phyloP scores from a whole-genome alignment of 768 basidiomycete genomes.

The Tylopilus vinaceipallidus region DNA sequence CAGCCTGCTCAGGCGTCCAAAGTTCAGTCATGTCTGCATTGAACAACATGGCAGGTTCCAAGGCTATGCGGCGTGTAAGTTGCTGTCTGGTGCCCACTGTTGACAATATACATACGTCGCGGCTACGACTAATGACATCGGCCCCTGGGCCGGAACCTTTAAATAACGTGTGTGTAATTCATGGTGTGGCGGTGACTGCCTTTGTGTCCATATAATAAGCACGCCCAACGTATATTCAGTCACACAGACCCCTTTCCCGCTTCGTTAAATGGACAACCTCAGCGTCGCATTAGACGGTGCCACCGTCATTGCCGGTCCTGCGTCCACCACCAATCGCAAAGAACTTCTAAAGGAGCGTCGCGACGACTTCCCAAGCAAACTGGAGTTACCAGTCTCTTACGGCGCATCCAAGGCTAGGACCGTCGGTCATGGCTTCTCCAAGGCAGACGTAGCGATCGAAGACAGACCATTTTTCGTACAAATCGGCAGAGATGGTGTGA shows the following conservation, averaged over 20 bases:
- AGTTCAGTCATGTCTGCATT: too few species aligned
- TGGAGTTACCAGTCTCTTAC: constrained; percentile 9
- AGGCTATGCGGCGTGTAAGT: too few species aligned
- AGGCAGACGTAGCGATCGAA: constrained; percentile 48
- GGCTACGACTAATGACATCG: too few species aligned
- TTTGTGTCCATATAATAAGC: neutral
- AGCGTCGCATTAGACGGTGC: constrained; percentile 42
- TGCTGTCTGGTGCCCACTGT: too few species aligned
- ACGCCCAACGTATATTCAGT: too few species aligned
- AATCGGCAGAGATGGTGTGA: constrained; percentile 65
- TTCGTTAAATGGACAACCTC: constrained; percentile 27
- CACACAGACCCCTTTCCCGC: too few species aligned
- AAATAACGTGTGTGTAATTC: too few species aligned
- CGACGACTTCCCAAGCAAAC: constrained; percentile 23
- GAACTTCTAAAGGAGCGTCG: constrained; percentile 20
- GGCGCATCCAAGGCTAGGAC: constrained; percentile 11
- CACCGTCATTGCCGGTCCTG: constrained; percentile 44
- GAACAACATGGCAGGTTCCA: too few species aligned
- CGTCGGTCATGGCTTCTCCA: constrained; percentile 41
- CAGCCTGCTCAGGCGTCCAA: too few species aligned
- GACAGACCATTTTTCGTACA: constrained; percentile 70
- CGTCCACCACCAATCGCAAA: constrained; percentile 25
- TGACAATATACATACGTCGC: too few species aligned
- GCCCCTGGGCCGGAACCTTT: too few species aligned
- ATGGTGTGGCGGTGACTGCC: neutral